phyloP scores from a whole-genome alignment of 306 rosid species.

The Pyrus betulifolia region DNA sequence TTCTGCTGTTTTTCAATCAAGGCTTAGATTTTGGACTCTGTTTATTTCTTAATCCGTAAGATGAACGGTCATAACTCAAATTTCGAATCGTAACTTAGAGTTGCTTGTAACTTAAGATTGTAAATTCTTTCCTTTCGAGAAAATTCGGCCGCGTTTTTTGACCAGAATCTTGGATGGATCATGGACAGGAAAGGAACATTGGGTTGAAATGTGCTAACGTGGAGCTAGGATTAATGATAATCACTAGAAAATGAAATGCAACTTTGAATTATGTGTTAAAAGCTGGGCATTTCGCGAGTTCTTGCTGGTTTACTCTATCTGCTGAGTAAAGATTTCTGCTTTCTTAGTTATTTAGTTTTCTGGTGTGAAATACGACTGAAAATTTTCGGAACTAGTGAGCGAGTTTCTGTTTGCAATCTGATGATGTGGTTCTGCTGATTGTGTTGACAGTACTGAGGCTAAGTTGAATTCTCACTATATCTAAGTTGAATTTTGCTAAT shows the following conservation, averaged over 20 bases:
- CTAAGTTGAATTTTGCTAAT: neutral
- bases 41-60: neutral
- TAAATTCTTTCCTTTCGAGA: neutral
- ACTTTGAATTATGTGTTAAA: neutral
- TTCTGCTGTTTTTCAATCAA: neutral
- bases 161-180: too few relatives aligned
- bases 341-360: too few relatives aligned
- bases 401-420: neutral
- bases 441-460: neutral
- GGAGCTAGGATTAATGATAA: neutral
- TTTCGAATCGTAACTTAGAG: neutral
- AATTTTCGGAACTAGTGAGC: too few relatives aligned
- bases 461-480: neutral
- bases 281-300: neutral
- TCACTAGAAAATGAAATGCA: neutral
- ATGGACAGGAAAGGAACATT: neutral
- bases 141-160: too few relatives aligned
- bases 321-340: neutral
- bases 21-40: neutral
- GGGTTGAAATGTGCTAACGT: neutral
- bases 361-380: too few relatives aligned
- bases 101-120: neutral
- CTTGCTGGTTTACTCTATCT: neutral
- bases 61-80: neutral
- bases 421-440: neutral